phyloP scores from a whole-genome alignment of 1,139 yeast species.

The Pichia sorboxylosa region DNA sequence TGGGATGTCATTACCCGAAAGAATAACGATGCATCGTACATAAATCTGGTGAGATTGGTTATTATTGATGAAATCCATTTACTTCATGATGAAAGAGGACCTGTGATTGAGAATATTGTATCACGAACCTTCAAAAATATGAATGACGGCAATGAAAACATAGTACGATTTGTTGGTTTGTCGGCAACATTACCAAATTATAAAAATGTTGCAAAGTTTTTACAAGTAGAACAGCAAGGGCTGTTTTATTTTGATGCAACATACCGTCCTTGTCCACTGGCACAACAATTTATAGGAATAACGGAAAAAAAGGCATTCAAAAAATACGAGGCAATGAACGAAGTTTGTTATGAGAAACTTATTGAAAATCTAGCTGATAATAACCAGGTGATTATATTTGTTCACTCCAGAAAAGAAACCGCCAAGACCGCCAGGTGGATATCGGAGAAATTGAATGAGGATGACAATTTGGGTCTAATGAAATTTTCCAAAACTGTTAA shows the following conservation, averaged over 20 bases:
- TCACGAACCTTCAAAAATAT: slow-evolving; percentile 51
- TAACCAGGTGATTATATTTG: slow-evolving; percentile 79
- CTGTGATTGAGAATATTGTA: slow-evolving; percentile 81
- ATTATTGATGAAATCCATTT: slow-evolving; percentile 91
- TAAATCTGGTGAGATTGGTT: slow-evolving; percentile 55
- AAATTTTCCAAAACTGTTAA: slow-evolving; percentile 45
- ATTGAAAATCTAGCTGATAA: slow-evolving; percentile 47
- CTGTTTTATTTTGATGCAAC: slow-evolving; percentile 72
- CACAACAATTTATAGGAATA: slow-evolving; percentile 79
- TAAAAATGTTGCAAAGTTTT: slow-evolving; percentile 72
- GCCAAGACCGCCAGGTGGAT: slow-evolving; percentile 71
- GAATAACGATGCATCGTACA: slow-evolving; percentile 48
- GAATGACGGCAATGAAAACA: slow-evolving; percentile 29
- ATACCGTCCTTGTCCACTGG: slow-evolving; percentile 85
- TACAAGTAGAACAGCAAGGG: slow-evolving; percentile 54
- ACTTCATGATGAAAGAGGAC: slow-evolving; percentile 91
- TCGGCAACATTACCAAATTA: slow-evolving; percentile 94
- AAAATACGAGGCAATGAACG: slow-evolving; percentile 73
- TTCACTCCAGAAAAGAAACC: slow-evolving; percentile 90
- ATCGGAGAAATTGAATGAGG: slow-evolving; percentile 47
- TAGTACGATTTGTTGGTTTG: slow-evolving; percentile 66
- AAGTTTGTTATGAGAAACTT: slow-evolving; percentile 79
- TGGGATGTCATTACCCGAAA: slow-evolving; percentile 96
- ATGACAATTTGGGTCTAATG: slow-evolving; percentile 38
- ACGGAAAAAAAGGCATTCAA: slow-evolving; percentile 79